phyloP scores from a whole-genome alignment of 78 protist genomes.

The Monocercomonoides exilis region DNA sequence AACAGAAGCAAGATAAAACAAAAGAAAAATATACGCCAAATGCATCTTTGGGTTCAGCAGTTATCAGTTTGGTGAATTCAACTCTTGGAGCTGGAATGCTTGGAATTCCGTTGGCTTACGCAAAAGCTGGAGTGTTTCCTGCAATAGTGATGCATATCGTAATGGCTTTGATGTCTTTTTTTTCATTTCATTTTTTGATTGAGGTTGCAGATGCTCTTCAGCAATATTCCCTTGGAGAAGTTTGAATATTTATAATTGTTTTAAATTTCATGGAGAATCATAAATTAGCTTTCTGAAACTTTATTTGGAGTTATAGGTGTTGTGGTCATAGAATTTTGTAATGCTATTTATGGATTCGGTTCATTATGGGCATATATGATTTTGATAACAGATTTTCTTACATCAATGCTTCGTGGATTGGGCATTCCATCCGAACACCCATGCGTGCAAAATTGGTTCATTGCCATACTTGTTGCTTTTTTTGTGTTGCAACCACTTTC shows the following conservation, averaged over 20 bases:
- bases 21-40: too few relatives aligned
- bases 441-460: not conserved
- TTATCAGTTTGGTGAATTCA: not conserved
- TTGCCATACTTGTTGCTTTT: not conserved
- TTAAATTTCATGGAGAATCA: not conserved
- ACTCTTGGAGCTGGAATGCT: slow-evolving; percentile 9
- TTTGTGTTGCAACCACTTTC: not conserved
- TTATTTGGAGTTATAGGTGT: not conserved
- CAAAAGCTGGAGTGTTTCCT: not conserved
- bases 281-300: not conserved
- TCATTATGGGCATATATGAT: slow-evolving; percentile 4
- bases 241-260: not conserved
- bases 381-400: not conserved
- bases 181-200: not conserved
- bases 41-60: not conserved
- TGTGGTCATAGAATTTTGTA: not conserved
- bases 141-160: not conserved
- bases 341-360: not conserved
- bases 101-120: not conserved
- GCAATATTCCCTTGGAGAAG: not conserved
- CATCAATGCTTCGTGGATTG: not conserved
- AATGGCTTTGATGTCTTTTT: not conserved
- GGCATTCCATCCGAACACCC: not conserved
- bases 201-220: not conserved
- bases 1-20: too few relatives aligned